Evolutionary conservation across 805 yeast genomes (phyloP).

Genomic region (Isabelozyma rhagii): DNA sequence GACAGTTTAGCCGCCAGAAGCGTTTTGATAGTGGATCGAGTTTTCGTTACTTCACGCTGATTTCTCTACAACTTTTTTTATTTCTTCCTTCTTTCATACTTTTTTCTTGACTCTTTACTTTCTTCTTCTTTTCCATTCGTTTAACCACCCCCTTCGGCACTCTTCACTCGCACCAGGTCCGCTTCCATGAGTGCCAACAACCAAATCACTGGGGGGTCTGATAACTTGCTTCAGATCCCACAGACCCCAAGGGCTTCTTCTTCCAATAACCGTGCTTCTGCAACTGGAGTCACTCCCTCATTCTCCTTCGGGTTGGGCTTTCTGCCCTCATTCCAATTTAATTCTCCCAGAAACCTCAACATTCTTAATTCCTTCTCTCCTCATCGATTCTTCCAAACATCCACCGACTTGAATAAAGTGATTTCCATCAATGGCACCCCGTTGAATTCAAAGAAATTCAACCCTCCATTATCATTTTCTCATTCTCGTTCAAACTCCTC

Average conservation of each 20-base stretch:
- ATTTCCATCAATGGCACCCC: background rate
- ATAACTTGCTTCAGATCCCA: slow-evolving; percentile 5
- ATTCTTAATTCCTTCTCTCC: slow-evolving; percentile 30
- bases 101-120: background rate
- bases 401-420: slow-evolving; percentile 12
- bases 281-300: slow-evolving; percentile 23
- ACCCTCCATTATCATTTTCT: background rate
- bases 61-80: background rate
- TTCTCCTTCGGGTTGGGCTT: slow-evolving; percentile 38
- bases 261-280: slow-evolving; percentile 1
- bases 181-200: background rate
- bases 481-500: background rate
- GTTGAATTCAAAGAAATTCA: background rate
- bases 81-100: background rate
- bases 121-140: background rate
- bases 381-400: slow-evolving; percentile 26
- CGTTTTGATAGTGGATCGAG: background rate
- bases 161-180: background rate
- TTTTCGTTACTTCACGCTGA: background rate
- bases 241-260: slow-evolving; percentile 12
- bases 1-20: background rate
- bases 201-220: background rate
- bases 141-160: background rate
- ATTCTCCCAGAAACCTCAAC: slow-evolving; percentile 27
- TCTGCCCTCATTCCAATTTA: slow-evolving; percentile 42